Base-by-base conservation (phyloP, 2,329 filamentous ascomycete species). In the Didymella glomerata region DNA sequence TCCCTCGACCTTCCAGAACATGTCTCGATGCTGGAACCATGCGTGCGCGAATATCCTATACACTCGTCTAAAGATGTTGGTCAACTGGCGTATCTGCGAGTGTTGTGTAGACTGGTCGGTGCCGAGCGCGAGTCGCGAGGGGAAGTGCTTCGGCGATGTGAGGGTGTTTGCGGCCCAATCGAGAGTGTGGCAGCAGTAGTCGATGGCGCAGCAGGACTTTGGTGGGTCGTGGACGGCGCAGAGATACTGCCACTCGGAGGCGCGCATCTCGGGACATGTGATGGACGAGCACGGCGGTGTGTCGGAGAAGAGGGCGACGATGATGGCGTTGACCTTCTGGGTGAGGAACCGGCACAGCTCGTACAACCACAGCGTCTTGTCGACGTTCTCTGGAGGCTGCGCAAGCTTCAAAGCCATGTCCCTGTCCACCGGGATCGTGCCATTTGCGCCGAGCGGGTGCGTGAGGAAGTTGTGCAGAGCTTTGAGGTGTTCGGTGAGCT, bases 31-130 rank as follows among this genome's bases (percentile, higher is more conserved):
- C 79, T 97, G 93, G 77, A 97, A 99, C 95, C 95, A 99, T 8
- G 95, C 95, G 76, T 99, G 95, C 46, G 95, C 95, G 75, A 98
- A 99, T 78, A 99, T 98, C 60, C 95, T 87, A 77, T 99, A 96
- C 48, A 98, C 86, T 14, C 95, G 86, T 55, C 95, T 87, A 78
- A 99, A 98, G 56, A 99, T 94, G 76, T 97, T 98, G 68, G 94
- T 90, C 59, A 99, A 83, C 76, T 96, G 94, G 77, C 92, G 92
- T 60, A 90, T 83, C 55, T 91, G 91, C 42, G 82, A 74, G 52
- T 78, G 73, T 55, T 76, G 71, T 13, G 71, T 72, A 24, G 68
- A 68, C 62, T 71, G 70, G 61, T 76, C 78, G 57, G 67, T 74
- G 27, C 86, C 86, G 42, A 89, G 74, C 1, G 84, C 84, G 22